Evolutionary conservation across 2,329 filamentous ascomycete genomes (phyloP), one percentile per base, ranked within the genome.

Genomic region (Fusarium burgessii): DNA sequence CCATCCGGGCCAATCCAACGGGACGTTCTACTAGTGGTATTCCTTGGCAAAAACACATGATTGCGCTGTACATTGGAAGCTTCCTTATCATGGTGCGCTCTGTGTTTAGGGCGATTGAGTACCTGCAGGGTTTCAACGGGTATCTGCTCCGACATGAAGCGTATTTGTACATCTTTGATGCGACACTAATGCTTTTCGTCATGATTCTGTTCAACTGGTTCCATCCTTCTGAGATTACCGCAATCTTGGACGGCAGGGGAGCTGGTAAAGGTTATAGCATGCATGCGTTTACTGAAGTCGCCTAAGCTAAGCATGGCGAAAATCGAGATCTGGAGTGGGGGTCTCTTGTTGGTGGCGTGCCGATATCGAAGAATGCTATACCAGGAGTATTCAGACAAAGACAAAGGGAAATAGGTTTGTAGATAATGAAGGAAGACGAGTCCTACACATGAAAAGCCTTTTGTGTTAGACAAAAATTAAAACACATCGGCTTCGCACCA

Each of bases 161-260:
- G 2, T 78, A 74, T 8, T 49, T 81, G 6, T 82, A 81, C 15
- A 29, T 81, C 7, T 80, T 82, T 23, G 81, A 82, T 51, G 78
- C 80, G 0, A 12, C 74, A 1, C 66, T 80, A 14, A 82, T 82
- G 79, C 23, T 77, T 2, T 20, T 70, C 12, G 73, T 75, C 77
- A 88, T 83, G 35, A 80, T 86, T 0, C 80, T 86, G n/a, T 79
- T 83, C 11, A 81, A 82, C 75, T 84, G 78, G 18, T 80, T 52
- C 52, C 75, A 76, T 83, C 82, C 54, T 1, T 59, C 68, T 8
- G 70, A 72, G 13, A 66, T 72, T 1, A 64, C 36, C 0, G n/a
- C 6, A 1, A 64, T 64, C 20, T 6, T 64, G 12, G 18, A 47
- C 0, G 49, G 45, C 0, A 46, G 27, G 8, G 27, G 29, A 1